phyloP scores from a whole-genome alignment of 305 asterid genomes.

The Euphrasia arctica region DNA sequence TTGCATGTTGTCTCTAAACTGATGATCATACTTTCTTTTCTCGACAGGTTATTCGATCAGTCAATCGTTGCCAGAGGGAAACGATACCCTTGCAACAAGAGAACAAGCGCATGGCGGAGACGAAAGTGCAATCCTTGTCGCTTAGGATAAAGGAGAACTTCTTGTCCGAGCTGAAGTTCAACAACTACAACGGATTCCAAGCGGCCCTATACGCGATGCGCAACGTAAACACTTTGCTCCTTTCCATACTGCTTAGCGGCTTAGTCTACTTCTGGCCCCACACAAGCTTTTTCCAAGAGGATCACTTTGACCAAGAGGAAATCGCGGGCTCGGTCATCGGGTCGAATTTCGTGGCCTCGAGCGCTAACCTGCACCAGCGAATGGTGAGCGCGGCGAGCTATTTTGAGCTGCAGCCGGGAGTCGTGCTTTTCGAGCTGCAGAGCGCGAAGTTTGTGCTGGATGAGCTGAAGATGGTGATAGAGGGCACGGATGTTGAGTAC shows the following conservation, averaged over 20 bases:
- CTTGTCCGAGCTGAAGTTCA: conserved; percentile 50
- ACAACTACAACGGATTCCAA: conserved; percentile 61
- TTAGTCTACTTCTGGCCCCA: conserved; percentile 30
- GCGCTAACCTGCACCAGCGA: conserved; percentile 57
- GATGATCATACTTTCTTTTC: not conserved
- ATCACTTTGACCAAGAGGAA: not conserved
- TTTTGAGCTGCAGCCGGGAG: conserved; percentile 43
- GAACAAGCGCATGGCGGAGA: conserved; percentile 56
- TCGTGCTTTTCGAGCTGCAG: conserved; percentile 46
- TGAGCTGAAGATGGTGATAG: conserved; percentile 53
- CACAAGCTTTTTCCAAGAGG: conserved; percentile 38
- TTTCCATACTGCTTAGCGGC: conserved; percentile 59
- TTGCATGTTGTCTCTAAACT: too few species aligned
- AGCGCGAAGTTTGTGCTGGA: conserved; percentile 41
- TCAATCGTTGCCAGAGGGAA: conserved; percentile 58
- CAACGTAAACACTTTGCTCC: conserved; percentile 61
- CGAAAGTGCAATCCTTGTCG: conserved; percentile 43
- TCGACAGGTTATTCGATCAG: conserved; percentile 53
- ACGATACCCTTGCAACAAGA: conserved; percentile 53
- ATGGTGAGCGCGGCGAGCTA: conserved; percentile 38
- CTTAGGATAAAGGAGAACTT: conserved; percentile 45
- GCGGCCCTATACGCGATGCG: conserved; percentile 66
- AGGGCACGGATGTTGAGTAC: conserved; percentile 26
- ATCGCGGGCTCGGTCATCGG: not conserved
- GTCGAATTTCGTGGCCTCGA: conserved; percentile 47